Evolutionary conservation across 2,329 filamentous ascomycete species (phyloP).

Genomic region (Xylariaceae sp.): DNA sequence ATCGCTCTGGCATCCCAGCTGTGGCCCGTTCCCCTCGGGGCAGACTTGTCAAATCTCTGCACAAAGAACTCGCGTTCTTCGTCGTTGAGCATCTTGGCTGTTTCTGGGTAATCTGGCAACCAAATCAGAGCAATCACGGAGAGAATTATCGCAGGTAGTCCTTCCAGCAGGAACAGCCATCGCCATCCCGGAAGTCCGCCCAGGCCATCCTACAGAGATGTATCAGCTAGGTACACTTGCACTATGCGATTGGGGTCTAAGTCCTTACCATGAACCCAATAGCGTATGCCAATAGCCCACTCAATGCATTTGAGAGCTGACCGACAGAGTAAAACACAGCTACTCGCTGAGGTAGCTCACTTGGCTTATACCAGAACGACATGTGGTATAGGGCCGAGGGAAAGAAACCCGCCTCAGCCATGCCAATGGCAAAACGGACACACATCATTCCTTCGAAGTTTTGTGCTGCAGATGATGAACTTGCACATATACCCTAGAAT

Average conservation of each 20-base stretch:
- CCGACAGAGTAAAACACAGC: constrained; percentile 33
- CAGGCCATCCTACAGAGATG: constrained; percentile 18
- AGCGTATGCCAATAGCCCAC: constrained; percentile 32
- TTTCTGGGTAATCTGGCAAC: constrained; percentile 30
- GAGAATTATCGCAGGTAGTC: constrained; percentile 28
- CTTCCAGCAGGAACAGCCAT: constrained; percentile 35
- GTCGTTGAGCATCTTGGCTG: constrained; percentile 23
- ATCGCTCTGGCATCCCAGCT: constrained; percentile 29
- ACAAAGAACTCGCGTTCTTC: constrained; percentile 22
- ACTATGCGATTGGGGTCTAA: neutral
- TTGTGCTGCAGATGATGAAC: constrained; percentile 29
- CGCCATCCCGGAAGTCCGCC: constrained; percentile 31
- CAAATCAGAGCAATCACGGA: constrained; percentile 25
- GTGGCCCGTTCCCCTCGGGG: constrained; percentile 26
- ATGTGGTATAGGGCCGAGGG: constrained; percentile 33
- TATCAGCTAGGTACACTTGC: neutral
- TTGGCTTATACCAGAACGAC: constrained; percentile 34
- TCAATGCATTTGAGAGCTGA: constrained; percentile 29
- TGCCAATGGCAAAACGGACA: constrained; percentile 32
- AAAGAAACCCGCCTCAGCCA: constrained; percentile 33
- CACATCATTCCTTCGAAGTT: constrained; percentile 34
- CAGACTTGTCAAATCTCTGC: constrained; percentile 22
- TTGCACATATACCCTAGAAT: constrained; percentile 28
- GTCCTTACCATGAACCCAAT: constrained; percentile 31
- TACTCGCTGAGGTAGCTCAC: constrained; percentile 31